A percentile compares a stretch with the other conserved stretches of the same genome.
These are phyloP conservation scores for Mrakia gelida DNA, from an alignment of 768 basidiomycete species.

Conservation along the genomic window DNA sequence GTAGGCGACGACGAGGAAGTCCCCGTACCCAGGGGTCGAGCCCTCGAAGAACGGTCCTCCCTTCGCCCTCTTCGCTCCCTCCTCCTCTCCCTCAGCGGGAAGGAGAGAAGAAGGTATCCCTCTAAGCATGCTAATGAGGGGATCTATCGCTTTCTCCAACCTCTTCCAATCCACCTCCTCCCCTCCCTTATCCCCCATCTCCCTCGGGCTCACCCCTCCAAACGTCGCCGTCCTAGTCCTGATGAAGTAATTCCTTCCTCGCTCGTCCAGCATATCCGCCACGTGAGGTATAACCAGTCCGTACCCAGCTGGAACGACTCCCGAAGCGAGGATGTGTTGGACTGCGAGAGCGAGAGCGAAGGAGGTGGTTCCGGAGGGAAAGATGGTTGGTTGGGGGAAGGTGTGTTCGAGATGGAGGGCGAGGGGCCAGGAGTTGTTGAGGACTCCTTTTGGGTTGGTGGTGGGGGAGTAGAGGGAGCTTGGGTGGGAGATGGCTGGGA, in stretches of 20 bases:
- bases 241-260: background rate
- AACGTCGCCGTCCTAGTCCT: background rate
- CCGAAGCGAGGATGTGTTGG: background rate
- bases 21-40: constrained; percentile 9
- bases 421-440: constrained; percentile 8
- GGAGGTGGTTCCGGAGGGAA: background rate
- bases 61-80: background rate
- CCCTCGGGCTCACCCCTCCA: background rate
- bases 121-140: background rate
- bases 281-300: background rate
- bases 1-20: constrained; percentile 1
- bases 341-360: background rate
- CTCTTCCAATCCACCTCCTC: background rate
- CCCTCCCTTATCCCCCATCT: background rate
- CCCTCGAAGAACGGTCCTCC: constrained; percentile 11
- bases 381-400: background rate
- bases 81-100: background rate
- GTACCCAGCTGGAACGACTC: background rate
- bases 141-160: background rate
- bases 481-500: constrained; percentile 12
- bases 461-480: background rate
- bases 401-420: background rate
- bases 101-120: too few relatives aligned
- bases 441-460: background rate
- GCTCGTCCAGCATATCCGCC: background rate